Base-by-base conservation (phyloP, 2,329 filamentous ascomycete genomes). In the Cladosporium oxysporum region DNA sequence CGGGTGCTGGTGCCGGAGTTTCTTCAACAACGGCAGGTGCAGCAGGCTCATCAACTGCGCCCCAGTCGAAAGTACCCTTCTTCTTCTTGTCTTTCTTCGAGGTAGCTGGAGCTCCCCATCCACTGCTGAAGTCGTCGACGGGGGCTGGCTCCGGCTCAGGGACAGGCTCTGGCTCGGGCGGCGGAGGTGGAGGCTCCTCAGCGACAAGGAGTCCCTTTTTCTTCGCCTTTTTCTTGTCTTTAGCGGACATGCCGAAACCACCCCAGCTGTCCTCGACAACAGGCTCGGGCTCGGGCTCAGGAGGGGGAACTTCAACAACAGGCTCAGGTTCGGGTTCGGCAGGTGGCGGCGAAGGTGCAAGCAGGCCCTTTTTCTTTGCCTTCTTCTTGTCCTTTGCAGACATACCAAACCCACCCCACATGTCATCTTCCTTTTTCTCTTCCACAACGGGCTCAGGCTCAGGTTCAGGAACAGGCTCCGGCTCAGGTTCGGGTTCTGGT, bases 71-170 rank as follows among this genome's bases (percentile, higher is more conserved):
- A 66, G 78, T 58, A 11, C 71, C 26, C 70, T 70, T 60, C 75
- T 81, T 68, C 35, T 67, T 72, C 61, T 85, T 85, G 74, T 84
- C 84, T 76, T 84, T 83, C 67, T 80, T 78, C 68, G 83, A 86
- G 67, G 83, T 83, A 7, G 81, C 79, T 62, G 81, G 83, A 33
- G 68, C 67, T 58, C 83, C 84, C 79, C 85, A 87, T 55, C 83
- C 83, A 26, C 29, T 57, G 67, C 80, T 82, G 74, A 86, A 86
- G 23, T 72, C 72, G 60, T 84, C 83, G 31, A 37, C 29, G 21
- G 55, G 55, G 55, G 79, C 78, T 16, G 78, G 60, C 18, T 72
- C 70, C 5, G 68, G 70, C 23, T 68, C 65, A 26, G 68, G 67
- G 23, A 70, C 68, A n/a, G 71, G 72, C 21, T 44, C 64, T 18